These are phyloP conservation scores for Penicillium sp. DNA, from an alignment of 2,329 filamentous ascomycete genomes.

Conservation along the genomic window DNA sequence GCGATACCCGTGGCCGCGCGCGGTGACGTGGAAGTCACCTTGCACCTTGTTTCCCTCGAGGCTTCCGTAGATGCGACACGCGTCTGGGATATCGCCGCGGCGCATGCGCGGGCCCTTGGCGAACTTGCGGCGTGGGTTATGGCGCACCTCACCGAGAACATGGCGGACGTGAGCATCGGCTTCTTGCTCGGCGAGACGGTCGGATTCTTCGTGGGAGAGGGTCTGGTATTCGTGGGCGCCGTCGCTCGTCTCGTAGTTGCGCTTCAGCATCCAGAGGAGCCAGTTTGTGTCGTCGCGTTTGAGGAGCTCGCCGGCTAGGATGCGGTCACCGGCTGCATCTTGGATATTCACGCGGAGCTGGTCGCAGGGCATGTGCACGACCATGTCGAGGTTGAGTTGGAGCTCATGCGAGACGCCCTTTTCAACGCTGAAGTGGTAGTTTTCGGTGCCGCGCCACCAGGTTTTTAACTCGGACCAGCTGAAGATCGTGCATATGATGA, in stretches of 20 bases:
- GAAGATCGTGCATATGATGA: conserved; percentile 70
- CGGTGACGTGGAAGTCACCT: conserved; percentile 97
- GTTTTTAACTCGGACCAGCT: conserved; percentile 72
- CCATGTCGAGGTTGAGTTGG: conserved; percentile 94
- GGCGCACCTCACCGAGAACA: conserved; percentile 71
- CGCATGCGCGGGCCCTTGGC: conserved; percentile 70
- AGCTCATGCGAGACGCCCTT: conserved; percentile 82
- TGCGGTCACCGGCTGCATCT: conserved; percentile 88
- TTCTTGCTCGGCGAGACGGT: conserved; percentile 48
- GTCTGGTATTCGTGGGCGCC: conserved; percentile 57
- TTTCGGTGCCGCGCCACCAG: conserved; percentile 82
- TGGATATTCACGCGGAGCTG: conserved; percentile 96
- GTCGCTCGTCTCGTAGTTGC: conserved; percentile 54
- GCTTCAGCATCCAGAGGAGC: conserved; percentile 73
- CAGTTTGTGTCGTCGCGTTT: conserved; percentile 76
- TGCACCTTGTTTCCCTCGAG: conserved; percentile 95
- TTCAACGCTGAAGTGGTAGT: conserved; percentile 89
- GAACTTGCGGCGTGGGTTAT: conserved; percentile 64
- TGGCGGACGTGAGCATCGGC: conserved; percentile 86
- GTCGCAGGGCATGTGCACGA: conserved; percentile 81
- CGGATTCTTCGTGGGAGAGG: conserved; percentile 63
- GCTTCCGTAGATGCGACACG: conserved; percentile 85
- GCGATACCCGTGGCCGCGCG: conserved; percentile 89
- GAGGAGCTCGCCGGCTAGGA: conserved; percentile 74
- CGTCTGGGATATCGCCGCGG: conserved; percentile 59